phyloP scores from a whole-genome alignment of 768 basidiomycete genomes.

The Pleurotus tuber-regium region DNA sequence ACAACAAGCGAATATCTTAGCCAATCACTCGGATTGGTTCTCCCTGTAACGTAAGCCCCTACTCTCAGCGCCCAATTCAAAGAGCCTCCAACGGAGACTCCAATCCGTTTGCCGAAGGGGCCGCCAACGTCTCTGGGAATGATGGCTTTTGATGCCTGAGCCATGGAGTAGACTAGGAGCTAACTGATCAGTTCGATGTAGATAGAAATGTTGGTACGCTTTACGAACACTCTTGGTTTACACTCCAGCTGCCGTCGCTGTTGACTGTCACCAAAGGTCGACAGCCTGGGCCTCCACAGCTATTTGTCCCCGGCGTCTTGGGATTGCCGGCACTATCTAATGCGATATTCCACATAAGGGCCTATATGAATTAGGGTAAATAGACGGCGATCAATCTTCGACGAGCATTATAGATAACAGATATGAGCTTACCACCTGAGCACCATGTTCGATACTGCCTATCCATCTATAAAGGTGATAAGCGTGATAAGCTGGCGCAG shows the following conservation, averaged over 20 bases:
- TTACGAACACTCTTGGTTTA: slow-evolving; percentile 71
- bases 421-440: slow-evolving; percentile 16
- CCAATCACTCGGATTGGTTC: slow-evolving; percentile 54
- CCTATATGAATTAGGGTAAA: slow-evolving; percentile 25
- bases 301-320: slow-evolving; percentile 58
- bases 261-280: slow-evolving; percentile 67
- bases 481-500: not conserved
- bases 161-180: slow-evolving; percentile 62
- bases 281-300: slow-evolving; percentile 62
- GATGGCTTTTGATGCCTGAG: slow-evolving; percentile 71
- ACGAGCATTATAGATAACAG: not conserved
- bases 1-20: slow-evolving; percentile 70
- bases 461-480: slow-evolving; percentile 3
- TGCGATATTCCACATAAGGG: slow-evolving; percentile 76
- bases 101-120: slow-evolving; percentile 67
- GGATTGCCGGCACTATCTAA: slow-evolving; percentile 63
- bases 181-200: not conserved
- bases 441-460: slow-evolving; percentile 38
- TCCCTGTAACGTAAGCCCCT: slow-evolving; percentile 60
- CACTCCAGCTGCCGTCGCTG: slow-evolving; percentile 54
- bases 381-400: not conserved
- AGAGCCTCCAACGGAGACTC: slow-evolving; percentile 55
- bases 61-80: slow-evolving; percentile 59
- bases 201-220: not conserved
- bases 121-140: slow-evolving; percentile 67